These are phyloP conservation scores for Auriculariales sp. DNA, from an alignment of 768 basidiomycete species.

Conservation along the genomic window DNA sequence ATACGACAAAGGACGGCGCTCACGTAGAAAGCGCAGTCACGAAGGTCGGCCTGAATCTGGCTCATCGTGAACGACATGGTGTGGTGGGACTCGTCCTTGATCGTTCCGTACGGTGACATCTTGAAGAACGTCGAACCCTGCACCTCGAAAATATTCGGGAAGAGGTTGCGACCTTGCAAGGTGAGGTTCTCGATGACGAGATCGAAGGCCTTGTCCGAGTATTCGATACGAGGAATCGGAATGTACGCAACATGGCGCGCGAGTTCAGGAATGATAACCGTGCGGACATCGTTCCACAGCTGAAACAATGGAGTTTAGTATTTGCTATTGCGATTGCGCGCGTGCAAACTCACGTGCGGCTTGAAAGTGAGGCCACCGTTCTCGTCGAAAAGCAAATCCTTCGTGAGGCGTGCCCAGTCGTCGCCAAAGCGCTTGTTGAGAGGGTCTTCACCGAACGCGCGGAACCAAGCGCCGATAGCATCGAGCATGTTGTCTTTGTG, in stretches of 20 bases:
- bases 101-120: slow-evolving; percentile 61
- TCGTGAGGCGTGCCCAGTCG: slow-evolving; percentile 69
- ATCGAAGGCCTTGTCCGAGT: slow-evolving; percentile 75
- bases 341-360: slow-evolving; percentile 32
- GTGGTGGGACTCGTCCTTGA: slow-evolving; percentile 48
- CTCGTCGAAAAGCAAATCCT: slow-evolving; percentile 65
- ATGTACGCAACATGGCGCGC: slow-evolving; percentile 48
- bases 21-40: slow-evolving; percentile 75
- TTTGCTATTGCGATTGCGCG: neutral
- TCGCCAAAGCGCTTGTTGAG: slow-evolving; percentile 69
- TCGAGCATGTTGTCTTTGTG: slow-evolving; percentile 77
- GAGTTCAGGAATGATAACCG: neutral
- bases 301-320: slow-evolving; percentile 2
- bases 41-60: slow-evolving; percentile 89
- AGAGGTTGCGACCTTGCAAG: slow-evolving; percentile 73
- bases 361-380: slow-evolving; percentile 85
- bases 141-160: slow-evolving; percentile 62
- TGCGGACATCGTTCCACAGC: slow-evolving; percentile 4
- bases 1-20: neutral
- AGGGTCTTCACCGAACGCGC: slow-evolving; percentile 72
- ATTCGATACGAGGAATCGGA: slow-evolving; percentile 89
- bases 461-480: slow-evolving; percentile 63
- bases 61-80: slow-evolving; percentile 58
- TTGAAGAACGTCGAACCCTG: slow-evolving; percentile 73
- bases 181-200: slow-evolving; percentile 90